Evolutionary conservation across 306 rosid species (phyloP).

Genomic region (Begonia loranthoides): DNA sequence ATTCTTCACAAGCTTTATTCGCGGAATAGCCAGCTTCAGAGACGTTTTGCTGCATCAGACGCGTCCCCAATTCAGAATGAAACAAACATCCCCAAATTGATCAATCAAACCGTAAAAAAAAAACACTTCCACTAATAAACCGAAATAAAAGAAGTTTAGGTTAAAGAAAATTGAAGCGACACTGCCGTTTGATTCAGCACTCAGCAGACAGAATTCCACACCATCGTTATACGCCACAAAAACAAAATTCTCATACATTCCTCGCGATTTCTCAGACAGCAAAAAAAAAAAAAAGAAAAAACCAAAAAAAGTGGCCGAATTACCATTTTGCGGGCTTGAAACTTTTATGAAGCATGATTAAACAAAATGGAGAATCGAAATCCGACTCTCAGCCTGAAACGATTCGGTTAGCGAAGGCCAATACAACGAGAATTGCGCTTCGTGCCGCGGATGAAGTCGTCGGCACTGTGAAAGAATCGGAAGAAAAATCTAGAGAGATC

Average conservation of each 20-base stretch:
- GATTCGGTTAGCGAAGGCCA: too few relatives aligned
- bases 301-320: neutral
- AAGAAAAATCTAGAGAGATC: too few relatives aligned
- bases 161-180: too few relatives aligned
- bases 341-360: slow-evolving; percentile 30
- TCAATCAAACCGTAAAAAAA: slow-evolving; percentile 13
- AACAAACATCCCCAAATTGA: neutral
- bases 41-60: slow-evolving; percentile 67
- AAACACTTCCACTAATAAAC: too few relatives aligned
- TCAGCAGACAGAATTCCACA: neutral
- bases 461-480: too few relatives aligned
- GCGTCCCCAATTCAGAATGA: slow-evolving; percentile 5
- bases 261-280: slow-evolving; percentile 7
- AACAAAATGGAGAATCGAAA: slow-evolving; percentile 3
- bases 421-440: too few relatives aligned
- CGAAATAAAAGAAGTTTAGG: neutral
- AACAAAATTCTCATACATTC: neutral
- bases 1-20: slow-evolving; percentile 76
- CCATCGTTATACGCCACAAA: neutral
- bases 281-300: slow-evolving; percentile 10
- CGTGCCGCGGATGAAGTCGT: too few relatives aligned
- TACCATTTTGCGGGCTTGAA: slow-evolving; percentile 51
- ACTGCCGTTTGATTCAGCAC: too few relatives aligned
- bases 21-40: slow-evolving; percentile 69
- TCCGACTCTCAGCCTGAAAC: slow-evolving; percentile 5